A percentile compares a stretch with the other conserved stretches of the same genome.
Evolutionary conservation across 169 alveolate genomes (phyloP).

Genomic region (Plasmodium gonderi): DNA sequence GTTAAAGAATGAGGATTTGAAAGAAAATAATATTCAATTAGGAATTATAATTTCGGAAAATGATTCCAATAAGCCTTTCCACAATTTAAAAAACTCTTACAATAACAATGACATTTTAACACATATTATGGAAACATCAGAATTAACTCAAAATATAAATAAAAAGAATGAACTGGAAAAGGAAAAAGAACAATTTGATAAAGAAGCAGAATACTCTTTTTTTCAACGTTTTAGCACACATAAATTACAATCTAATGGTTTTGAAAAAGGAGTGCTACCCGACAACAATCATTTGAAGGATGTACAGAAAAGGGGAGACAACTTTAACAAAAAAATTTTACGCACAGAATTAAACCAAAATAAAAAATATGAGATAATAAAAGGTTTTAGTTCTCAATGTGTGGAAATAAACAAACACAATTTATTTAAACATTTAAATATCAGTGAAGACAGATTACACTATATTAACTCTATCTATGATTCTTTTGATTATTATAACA

Average conservation of each 20-base stretch:
- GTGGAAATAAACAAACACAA: slow-evolving; percentile 50
- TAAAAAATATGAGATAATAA: slow-evolving; percentile 16
- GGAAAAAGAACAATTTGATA: background rate
- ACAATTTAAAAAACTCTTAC: background rate
- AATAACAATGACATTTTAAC: background rate
- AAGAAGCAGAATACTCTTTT: too few relatives aligned
- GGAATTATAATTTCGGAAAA: slow-evolving; percentile 4
- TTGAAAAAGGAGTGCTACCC: background rate
- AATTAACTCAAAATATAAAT: background rate
- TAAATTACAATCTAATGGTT: too few relatives aligned
- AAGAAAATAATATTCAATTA: background rate
- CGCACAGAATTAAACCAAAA: background rate
- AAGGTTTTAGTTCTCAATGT: slow-evolving; percentile 12
- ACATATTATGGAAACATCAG: background rate
- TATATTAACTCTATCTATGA: slow-evolving; percentile 32
- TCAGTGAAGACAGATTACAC: slow-evolving; percentile 27
- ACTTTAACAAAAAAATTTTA: background rate
- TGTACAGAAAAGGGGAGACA: background rate
- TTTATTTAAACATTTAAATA: slow-evolving; percentile 52
- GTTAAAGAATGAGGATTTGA: background rate
- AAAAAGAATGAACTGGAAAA: background rate
- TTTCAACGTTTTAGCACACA: too few relatives aligned
- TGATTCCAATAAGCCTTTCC: background rate
- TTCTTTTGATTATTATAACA: slow-evolving; percentile 57
- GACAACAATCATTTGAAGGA: background rate